These are phyloP conservation scores for Aspergillus avenaceus DNA, from an alignment of 495 filamentous ascomycete genomes.

Conservation along the genomic window DNA sequence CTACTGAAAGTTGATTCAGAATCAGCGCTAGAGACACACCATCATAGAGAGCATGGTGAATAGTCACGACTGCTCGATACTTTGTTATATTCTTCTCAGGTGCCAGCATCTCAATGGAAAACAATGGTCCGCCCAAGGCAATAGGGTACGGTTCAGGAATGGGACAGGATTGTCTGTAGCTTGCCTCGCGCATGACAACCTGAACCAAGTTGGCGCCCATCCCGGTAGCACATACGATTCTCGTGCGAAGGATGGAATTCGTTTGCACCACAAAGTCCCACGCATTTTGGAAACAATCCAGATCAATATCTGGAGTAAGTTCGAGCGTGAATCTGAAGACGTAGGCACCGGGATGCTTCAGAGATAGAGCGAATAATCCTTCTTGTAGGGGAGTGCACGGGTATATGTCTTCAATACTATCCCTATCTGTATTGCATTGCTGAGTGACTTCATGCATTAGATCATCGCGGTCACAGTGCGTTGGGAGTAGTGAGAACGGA, in stretches of 20 bases:
- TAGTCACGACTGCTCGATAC: not conserved
- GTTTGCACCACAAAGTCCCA: slow-evolving; percentile 31
- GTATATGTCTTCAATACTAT: slow-evolving; percentile 52
- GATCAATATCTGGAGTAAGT: slow-evolving; percentile 22
- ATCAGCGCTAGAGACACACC: not conserved
- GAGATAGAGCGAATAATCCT: slow-evolving; percentile 49
- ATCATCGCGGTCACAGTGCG: not conserved
- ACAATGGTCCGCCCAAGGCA: no score
- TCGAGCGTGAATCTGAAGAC: slow-evolving; percentile 22
- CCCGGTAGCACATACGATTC: slow-evolving; percentile 28
- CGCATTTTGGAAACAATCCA: slow-evolving; percentile 29
- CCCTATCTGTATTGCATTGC: no score
- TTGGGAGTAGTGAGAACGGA: not conserved
- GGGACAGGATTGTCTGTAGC: no score
- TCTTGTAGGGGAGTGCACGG: slow-evolving; percentile 60
- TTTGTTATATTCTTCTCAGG: not conserved
- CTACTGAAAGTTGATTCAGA: not conserved
- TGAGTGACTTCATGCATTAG: not conserved
- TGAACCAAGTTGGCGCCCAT: slow-evolving; percentile 34
- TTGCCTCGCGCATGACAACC: slow-evolving; percentile 22
- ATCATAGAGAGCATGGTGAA: not conserved
- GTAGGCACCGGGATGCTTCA: slow-evolving; percentile 26
- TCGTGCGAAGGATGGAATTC: slow-evolving; percentile 38
- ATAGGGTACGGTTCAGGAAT: no score
- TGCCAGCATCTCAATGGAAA: not conserved